Base-by-base conservation (phyloP, 2,329 filamentous ascomycete genomes). In the Lecanicillium sp. region DNA sequence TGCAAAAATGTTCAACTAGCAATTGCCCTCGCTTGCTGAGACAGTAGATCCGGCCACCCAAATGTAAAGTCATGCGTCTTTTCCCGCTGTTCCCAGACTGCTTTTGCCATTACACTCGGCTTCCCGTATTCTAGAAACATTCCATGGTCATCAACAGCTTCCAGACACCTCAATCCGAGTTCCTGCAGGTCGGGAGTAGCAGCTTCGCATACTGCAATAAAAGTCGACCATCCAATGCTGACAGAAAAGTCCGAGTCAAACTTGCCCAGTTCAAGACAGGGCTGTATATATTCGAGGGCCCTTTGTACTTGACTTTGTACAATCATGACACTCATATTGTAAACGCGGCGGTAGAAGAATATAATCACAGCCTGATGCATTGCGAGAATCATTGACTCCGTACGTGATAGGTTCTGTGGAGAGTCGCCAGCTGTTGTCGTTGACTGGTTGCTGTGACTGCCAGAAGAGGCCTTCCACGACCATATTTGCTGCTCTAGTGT, bases 291-390 rank as follows among this genome's bases (percentile, higher is more conserved):
- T 17, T 67, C 62, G 0, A 61, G 45, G 0, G 65, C 56, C 12
- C 56, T 55, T 2, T 46, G 44, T 0, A 69, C 65, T 3, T 53
- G 45, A 57, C 50, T n/a, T 34, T 69, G 65, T 0, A 69, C 39
- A 3, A 66, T 55, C 33, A 60, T 59, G 9, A 62, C 54, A 22
- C 63, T 61, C 38, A 55, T 50, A 22, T 53, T 46, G 32, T 56
- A 51, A 0, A 70, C 60, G 4, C 64, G 51, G 2, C 66, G 56
- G 43, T 69, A 67, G 34, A 69, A 69, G 46, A 65, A 69, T 3
- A 70, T 66, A 4, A 61, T 49, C 10, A 69, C 44, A 1, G 65
- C 64, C 25, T 65, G 56, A 8, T 65, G 61, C 40, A 70, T 61
- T 7, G 64, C 64, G 0, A 56, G 45, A 12, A 34, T 34, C 33